Evolutionary conservation across 176 grass and related monocot species (phyloP).

Genomic region (Rhynchospora breviuscula): DNA sequence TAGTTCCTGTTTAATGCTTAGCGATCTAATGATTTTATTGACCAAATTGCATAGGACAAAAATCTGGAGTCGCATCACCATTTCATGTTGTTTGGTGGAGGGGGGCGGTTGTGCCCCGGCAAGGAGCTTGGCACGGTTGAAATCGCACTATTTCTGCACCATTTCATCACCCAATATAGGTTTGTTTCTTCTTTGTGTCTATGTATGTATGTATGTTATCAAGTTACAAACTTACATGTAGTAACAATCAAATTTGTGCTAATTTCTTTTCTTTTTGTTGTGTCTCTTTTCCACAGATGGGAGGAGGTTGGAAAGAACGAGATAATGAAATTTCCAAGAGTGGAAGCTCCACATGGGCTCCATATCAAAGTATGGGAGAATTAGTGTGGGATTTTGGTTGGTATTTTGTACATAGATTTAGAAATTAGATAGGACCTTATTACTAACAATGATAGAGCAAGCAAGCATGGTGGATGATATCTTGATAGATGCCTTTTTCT

Average conservation of each 20-base stretch:
- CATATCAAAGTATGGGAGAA: slow-evolving; percentile 60
- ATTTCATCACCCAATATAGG: slow-evolving; percentile 90
- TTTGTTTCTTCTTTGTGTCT: slow-evolving; percentile 13
- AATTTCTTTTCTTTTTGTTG: background rate
- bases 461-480: slow-evolving; percentile 6
- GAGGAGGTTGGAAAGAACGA: slow-evolving; percentile 62
- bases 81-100: slow-evolving; percentile 98
- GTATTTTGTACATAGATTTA: slow-evolving; percentile 25
- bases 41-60: slow-evolving; percentile 48
- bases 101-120: slow-evolving; percentile 74
- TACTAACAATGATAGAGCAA: slow-evolving; percentile 30
- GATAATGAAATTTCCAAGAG: slow-evolving; percentile 85
- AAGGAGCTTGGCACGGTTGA: slow-evolving; percentile 84
- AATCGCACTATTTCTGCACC: slow-evolving; percentile 86
- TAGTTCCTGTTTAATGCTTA: background rate
- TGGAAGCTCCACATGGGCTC: slow-evolving; percentile 83
- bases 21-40: slow-evolving; percentile 11
- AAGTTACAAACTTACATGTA: background rate
- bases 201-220: background rate
- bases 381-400: slow-evolving; percentile 37
- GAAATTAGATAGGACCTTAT: slow-evolving; percentile 2
- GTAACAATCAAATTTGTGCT: background rate
- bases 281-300: slow-evolving; percentile 55
- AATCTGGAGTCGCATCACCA: slow-evolving; percentile 72
- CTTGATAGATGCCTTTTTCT: slow-evolving; percentile 9